phyloP scores from a whole-genome alignment of 2,329 filamentous ascomycete genomes.

The Nakataea oryzae region DNA sequence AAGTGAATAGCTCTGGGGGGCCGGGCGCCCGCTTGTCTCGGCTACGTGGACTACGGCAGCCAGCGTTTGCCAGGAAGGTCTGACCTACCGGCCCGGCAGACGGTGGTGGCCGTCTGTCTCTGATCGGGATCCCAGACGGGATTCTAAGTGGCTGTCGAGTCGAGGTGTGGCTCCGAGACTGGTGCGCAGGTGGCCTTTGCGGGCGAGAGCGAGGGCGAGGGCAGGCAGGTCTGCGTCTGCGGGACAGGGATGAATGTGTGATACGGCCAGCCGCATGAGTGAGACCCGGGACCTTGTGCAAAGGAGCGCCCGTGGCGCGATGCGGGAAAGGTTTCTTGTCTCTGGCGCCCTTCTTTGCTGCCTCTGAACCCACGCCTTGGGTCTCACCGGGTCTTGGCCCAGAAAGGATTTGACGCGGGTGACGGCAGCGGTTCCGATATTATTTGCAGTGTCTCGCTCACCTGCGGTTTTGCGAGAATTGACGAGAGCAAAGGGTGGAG shows the following conservation, averaged over 20 bases:
- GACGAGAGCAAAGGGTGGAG: background rate
- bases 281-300: background rate
- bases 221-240: background rate
- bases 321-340: background rate
- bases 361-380: background rate
- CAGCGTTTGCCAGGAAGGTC: background rate
- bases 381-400: background rate
- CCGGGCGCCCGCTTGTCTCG: background rate
- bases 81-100: background rate
- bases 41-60: background rate
- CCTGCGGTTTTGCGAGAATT: background rate
- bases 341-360: background rate
- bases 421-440: background rate
- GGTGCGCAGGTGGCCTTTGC: background rate
- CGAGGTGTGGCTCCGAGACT: background rate
- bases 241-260: background rate
- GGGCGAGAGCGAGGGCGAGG: background rate
- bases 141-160: background rate
- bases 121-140: background rate
- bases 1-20: background rate
- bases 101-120: background rate
- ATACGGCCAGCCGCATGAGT: background rate
- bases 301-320: background rate
- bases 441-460: background rate
- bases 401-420: background rate